Base-by-base conservation (phyloP, 352 stramenopile genomes). In the Elongisporangium anandrum region DNA sequence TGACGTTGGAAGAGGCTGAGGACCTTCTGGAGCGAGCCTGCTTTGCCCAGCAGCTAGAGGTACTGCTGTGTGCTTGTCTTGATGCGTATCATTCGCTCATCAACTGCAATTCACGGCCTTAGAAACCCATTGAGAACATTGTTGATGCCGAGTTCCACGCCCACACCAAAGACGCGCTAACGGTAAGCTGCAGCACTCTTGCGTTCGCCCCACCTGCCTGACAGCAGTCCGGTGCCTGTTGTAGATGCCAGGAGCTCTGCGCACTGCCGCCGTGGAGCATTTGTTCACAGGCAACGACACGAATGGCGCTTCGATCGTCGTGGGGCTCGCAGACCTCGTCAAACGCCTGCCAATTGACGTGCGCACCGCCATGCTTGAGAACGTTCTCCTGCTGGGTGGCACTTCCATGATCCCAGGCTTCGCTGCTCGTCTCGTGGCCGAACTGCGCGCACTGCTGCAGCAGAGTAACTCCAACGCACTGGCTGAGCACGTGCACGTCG, bases 401-500 rank as follows among this genome's bases (percentile, higher is more conserved):
- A 78, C 74, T 3, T 70, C 77, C 38, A 95, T 95, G 86, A 70
- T 95, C 56, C 2, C 47, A 90, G 82, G 82, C 8, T 85, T 94
- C 45, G 52, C 68, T 16, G 64, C 72, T 22, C 77, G 85, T 17
- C 59, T 92, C 23, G 47, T 77, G 20, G 71, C 69, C 21, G 80
- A 92, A 52, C 48, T 92, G 4, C 62, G 61, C 1, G 61, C 75
- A 5, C 59, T 55, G 17, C 55, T 91, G 2, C 62, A 57, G 20
- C 47, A 77, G 16, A 73, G 79, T 34, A 69, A 85, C 20, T 74
- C 66, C 49, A 58, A 54, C 12, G 55, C 53, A 15, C 61, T 77
- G 34, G 69, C 81, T 20, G 63, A 81, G 21, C 63, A 56, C 19
- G 65, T 72, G 20, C 52, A 66, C 38, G 61, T 93, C 6, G 68